Base-by-base conservation (phyloP, 2,329 filamentous ascomycete genomes). In the Nemania sp. region DNA sequence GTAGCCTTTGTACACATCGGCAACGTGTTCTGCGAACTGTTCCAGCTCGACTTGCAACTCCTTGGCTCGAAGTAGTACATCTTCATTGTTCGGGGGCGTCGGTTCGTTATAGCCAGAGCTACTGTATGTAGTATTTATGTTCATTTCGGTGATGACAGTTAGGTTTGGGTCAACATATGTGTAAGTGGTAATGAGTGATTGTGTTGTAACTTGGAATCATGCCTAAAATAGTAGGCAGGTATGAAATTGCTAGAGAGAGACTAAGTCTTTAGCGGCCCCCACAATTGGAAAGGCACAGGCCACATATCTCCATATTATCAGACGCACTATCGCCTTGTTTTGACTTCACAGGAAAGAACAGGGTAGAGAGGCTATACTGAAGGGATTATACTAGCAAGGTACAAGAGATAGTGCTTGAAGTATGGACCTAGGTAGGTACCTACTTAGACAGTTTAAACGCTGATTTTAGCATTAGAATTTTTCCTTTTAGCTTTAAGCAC, bases 21-120 rank as follows among this genome's bases (percentile, higher is more conserved):
- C 51, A n/a, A 77, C 63, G 61, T 77, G 75, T 5, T 68, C 58
- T 2, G 66, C 70, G 32, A 77, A 77, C 27, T 58, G 67, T 38
- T 74, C 67, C 7, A 77, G 43, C 64, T 77, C 75, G 26, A 70
- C 71, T 60, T 74, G 75, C 15, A 77, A 47, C 15, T 53, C 47
- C 52, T 64, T 62, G 26, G 67, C 70, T 22, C 54, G 49, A 47
- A 43, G 41, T 6, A 70, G 62, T 26, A 54, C 24, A 35, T 64
- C 67, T 56, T 13, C 27, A 5, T 15, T 20, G 38, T 64, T 47
- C 8, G 52, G 7, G 22, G 29, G 53, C 1, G 18, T 29, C 32
- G 24, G 8, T 7, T 65, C 64, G 11, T 45, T 38, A 29, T 18
- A 38, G 4, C 67, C 62, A 29, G 35, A 35, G 32, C 57, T 51